These are phyloP conservation scores for Microsporum ferrugineum DNA, from an alignment of 2,329 filamentous ascomycete genomes.

Conservation along the genomic window DNA sequence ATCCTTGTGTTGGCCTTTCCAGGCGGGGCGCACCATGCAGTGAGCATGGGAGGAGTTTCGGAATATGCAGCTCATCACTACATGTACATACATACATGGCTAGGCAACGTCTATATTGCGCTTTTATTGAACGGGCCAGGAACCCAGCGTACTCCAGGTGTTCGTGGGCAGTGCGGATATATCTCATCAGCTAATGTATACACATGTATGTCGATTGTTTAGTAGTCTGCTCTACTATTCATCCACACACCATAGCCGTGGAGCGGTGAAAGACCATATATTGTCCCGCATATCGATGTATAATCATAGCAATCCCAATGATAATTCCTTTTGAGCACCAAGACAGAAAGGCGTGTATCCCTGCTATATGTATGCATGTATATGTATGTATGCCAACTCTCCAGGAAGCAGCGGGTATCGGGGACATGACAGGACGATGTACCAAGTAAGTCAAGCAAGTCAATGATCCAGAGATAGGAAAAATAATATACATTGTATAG, in stretches of 20 bases:
- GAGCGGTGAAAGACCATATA: background rate
- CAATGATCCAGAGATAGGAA: background rate
- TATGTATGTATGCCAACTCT: too few relatives aligned
- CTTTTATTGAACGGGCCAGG: background rate
- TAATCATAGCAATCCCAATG: background rate
- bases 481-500: background rate
- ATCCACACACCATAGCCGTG: too few relatives aligned
- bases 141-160: background rate
- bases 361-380: background rate
- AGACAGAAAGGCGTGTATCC: background rate
- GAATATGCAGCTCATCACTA: background rate
- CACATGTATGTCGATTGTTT: background rate
- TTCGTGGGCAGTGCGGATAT: background rate
- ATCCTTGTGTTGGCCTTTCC: background rate
- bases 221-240: too few relatives aligned
- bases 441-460: too few relatives aligned
- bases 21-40: background rate
- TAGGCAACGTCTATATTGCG: background rate
- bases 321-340: background rate
- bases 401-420: too few relatives aligned
- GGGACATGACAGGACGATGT: too few relatives aligned
- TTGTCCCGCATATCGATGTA: background rate
- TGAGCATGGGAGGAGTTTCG: background rate
- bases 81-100: background rate
- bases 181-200: too few relatives aligned